A percentile compares a stretch with the other conserved stretches of the same genome.
phyloP scores from a whole-genome alignment of 2,329 filamentous ascomycete genomes.

The Fusarium sp. region DNA sequence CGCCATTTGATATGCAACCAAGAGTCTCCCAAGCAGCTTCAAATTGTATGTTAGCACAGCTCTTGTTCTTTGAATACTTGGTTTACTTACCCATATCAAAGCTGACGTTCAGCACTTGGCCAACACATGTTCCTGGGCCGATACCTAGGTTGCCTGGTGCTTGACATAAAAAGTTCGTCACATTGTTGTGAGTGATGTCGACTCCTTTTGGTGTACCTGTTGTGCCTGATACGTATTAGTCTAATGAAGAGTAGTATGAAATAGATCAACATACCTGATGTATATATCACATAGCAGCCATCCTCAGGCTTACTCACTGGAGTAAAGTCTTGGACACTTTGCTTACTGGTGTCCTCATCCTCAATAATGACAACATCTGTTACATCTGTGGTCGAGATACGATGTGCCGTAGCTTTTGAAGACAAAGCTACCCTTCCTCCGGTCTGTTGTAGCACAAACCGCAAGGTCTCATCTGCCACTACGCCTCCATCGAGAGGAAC shows the following conservation, averaged over 20 bases:
- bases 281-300: slow-evolving; percentile 63
- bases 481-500: slow-evolving; percentile 67
- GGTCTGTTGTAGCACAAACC: slow-evolving; percentile 60
- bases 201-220: slow-evolving; percentile 68
- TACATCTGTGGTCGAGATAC: slow-evolving; percentile 29
- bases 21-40: slow-evolving; percentile 68
- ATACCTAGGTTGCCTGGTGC: slow-evolving; percentile 62
- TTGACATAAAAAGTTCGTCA: slow-evolving; percentile 62
- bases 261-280: slow-evolving; percentile 53
- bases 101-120: slow-evolving; percentile 64
- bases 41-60: fast-evolving
- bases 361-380: slow-evolving; percentile 45
- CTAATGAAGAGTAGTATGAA: fast-evolving
- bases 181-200: slow-evolving; percentile 63
- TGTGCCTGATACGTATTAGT: slow-evolving; percentile 48
- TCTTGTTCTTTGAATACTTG: background rate
- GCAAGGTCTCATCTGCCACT: slow-evolving; percentile 57
- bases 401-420: slow-evolving; percentile 48
- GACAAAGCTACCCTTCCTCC: slow-evolving; percentile 56
- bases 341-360: slow-evolving; percentile 5
- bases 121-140: slow-evolving; percentile 59
- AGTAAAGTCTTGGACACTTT: background rate
- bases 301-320: slow-evolving; percentile 31
- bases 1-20: slow-evolving; percentile 63
- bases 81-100: slow-evolving; percentile 66